A percentile compares a stretch with the other conserved stretches of the same genome.
Evolutionary conservation across 495 filamentous ascomycete species (phyloP).

Genomic region (Rhypophila decipiens): DNA sequence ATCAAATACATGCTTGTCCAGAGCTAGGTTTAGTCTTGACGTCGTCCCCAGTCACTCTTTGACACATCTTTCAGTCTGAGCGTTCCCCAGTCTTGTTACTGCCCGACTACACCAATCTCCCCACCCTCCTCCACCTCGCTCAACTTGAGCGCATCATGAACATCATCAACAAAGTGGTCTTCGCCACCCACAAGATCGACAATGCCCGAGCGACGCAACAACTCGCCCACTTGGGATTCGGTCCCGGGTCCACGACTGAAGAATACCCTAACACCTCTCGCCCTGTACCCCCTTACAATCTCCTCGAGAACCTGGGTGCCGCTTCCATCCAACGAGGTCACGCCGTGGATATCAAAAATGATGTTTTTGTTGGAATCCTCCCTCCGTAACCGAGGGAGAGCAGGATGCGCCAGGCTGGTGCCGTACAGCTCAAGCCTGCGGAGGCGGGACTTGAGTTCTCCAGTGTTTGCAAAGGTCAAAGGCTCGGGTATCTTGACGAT

Average conservation of each 20-base stretch:
- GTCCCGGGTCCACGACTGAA: conserved; percentile 70
- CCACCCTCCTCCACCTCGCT: conserved; percentile 59
- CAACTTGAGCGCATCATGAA: conserved; percentile 75
- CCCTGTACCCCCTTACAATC: conserved; percentile 72
- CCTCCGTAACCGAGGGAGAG: conserved; percentile 66
- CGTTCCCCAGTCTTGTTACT: no score
- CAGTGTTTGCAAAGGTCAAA: conserved; percentile 94
- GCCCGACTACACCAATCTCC: no score
- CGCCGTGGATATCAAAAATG: conserved; percentile 95
- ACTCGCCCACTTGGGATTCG: conserved; percentile 58
- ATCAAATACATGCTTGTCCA: no score
- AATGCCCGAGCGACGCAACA: conserved; percentile 77
- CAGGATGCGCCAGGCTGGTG: conserved; percentile 74
- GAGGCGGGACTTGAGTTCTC: conserved; percentile 78
- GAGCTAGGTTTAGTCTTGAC: no score
- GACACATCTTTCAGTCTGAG: no score
- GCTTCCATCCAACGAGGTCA: conserved; percentile 85
- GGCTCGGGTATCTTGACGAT: conserved; percentile 98
- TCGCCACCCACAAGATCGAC: conserved; percentile 69
- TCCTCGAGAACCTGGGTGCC: conserved; percentile 87
- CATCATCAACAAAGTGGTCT: conserved; percentile 70
- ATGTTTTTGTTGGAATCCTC: conserved; percentile 76
- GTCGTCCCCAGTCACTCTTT: no score
- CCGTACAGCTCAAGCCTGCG: conserved; percentile 83
- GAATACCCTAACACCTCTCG: conserved; percentile 72